These are phyloP conservation scores for Xylaria sp. DNA, from an alignment of 2,329 filamentous ascomycete species.

Conservation along the genomic window DNA sequence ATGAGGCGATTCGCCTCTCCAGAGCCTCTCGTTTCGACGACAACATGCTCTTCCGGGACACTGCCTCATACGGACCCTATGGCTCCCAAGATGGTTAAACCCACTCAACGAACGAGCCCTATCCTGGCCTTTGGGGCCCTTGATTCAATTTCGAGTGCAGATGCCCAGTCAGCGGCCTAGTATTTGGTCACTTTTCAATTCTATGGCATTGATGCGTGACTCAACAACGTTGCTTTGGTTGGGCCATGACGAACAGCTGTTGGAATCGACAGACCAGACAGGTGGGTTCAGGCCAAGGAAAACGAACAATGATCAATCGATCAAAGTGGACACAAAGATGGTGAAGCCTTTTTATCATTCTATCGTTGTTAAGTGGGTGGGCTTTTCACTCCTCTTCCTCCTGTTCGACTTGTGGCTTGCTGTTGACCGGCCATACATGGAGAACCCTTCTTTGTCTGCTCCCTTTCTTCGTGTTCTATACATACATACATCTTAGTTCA, in stretches of 20 bases:
- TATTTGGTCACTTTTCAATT: conserved; percentile 28
- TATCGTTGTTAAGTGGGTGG: conserved; percentile 29
- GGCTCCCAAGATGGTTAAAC: neutral
- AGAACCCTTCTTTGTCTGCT: conserved; percentile 37
- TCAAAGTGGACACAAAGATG: conserved; percentile 48
- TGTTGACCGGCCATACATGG: conserved; percentile 38
- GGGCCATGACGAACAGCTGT: conserved; percentile 42
- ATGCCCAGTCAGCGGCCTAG: conserved; percentile 31
- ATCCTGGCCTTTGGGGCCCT: neutral
- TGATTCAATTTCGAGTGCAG: conserved; percentile 34
- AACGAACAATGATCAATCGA: conserved; percentile 41
- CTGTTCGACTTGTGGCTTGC: conserved; percentile 21
- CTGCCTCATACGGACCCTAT: conserved; percentile 45
- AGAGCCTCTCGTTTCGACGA: conserved; percentile 50
- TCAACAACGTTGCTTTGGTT: conserved; percentile 45
- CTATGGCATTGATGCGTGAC: conserved; percentile 40
- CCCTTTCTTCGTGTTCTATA: conserved; percentile 32
- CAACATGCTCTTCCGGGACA: conserved; percentile 44
- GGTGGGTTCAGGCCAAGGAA: conserved; percentile 36
- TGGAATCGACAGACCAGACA: conserved; percentile 32
- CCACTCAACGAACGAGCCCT: conserved; percentile 5
- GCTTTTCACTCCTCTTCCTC: conserved; percentile 15
- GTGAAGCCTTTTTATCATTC: conserved; percentile 33
- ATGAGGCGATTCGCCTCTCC: conserved; percentile 47
- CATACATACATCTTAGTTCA: conserved; percentile 33